Conservation (phyloP, 1,139 yeast species). For the Suhomyces maxii region DNA sequence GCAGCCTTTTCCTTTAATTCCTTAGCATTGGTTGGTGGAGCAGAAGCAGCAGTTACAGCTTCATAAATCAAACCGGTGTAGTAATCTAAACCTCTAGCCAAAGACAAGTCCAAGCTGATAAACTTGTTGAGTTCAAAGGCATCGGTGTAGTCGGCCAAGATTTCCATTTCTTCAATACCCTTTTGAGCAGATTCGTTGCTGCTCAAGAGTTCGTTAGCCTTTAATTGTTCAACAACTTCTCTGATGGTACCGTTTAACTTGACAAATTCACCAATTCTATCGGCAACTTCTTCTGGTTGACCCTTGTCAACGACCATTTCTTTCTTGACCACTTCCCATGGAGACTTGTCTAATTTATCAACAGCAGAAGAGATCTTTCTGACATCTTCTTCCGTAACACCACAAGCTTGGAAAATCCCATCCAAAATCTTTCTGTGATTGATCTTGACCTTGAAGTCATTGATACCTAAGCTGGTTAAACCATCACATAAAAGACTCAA, state of each 20-base stretch:
- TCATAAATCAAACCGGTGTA: slow-evolving; percentile 96
- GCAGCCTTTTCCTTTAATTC: slow-evolving; percentile 59
- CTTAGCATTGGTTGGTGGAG: slow-evolving; percentile 82
- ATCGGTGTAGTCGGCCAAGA: slow-evolving; percentile 72
- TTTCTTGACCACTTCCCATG: slow-evolving; percentile 91
- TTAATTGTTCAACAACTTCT: slow-evolving; percentile 62
- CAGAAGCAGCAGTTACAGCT: slow-evolving; percentile 91
- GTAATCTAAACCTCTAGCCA: slow-evolving; percentile 96
- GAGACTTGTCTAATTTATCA: slow-evolving; percentile 90
- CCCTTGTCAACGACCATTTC: slow-evolving; percentile 91
- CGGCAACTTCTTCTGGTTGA: slow-evolving; percentile 89
- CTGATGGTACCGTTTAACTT: slow-evolving; percentile 74
- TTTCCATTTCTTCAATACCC: slow-evolving; percentile 80
- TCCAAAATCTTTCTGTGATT: slow-evolving; percentile 95
- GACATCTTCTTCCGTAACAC: slow-evolving; percentile 91
- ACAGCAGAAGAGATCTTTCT: slow-evolving; percentile 93
- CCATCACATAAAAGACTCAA: slow-evolving; percentile 83
- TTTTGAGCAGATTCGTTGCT: slow-evolving; percentile 69
- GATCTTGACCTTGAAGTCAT: slow-evolving; percentile 84
- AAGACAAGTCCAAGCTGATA: slow-evolving; percentile 84
- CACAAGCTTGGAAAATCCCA: slow-evolving; percentile 93
- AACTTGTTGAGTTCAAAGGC: slow-evolving; percentile 69
- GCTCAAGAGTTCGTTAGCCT: slow-evolving; percentile 56
- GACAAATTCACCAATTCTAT: slow-evolving; percentile 87
- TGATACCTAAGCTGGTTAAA: slow-evolving; percentile 75